phyloP scores from a whole-genome alignment of 306 rosid species.

The Rosa multiflora region DNA sequence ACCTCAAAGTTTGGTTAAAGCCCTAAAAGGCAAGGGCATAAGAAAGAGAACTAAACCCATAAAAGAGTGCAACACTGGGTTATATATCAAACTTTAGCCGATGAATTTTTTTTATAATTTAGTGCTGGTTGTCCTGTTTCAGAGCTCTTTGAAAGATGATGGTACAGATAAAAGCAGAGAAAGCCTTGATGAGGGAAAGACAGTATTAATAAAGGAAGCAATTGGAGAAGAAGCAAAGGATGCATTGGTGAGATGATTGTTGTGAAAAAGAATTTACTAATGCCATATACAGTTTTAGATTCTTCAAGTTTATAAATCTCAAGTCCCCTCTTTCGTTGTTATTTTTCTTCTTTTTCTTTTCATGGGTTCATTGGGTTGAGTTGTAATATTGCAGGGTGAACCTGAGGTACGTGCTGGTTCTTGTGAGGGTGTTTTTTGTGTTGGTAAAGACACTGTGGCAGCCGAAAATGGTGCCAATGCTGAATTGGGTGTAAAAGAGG shows the following conservation, averaged over 20 bases:
- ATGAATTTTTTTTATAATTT: not conserved
- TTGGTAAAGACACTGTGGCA: constrained; percentile 4
- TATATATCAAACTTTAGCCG: not conserved
- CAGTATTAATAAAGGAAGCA: not conserved
- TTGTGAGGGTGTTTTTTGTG: not conserved
- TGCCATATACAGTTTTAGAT: not conserved
- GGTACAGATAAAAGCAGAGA: not conserved
- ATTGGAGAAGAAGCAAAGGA: constrained; percentile 2
- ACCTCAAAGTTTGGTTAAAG: not conserved
- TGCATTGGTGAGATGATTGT: not conserved
- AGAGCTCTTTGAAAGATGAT: constrained; percentile 7
- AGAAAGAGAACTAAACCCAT: not conserved
- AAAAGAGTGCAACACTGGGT: not conserved
- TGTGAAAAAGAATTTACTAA: not conserved
- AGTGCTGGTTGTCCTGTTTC: not conserved
- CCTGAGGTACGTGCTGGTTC: not conserved
- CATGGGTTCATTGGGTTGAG: not conserved
- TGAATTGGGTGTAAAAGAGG: constrained; percentile 15
- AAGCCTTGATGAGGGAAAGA: not conserved
- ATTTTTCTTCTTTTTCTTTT: not conserved
- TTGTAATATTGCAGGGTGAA: constrained; percentile 7
- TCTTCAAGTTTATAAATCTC: not conserved
- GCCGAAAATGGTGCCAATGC: not conserved
- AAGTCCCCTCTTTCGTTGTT: not conserved
- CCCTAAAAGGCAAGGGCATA: not conserved